Evolutionary conservation across 225 moss, liverwort and hornwort genomes (phyloP).

Genomic region (Climacium dendroides): DNA sequence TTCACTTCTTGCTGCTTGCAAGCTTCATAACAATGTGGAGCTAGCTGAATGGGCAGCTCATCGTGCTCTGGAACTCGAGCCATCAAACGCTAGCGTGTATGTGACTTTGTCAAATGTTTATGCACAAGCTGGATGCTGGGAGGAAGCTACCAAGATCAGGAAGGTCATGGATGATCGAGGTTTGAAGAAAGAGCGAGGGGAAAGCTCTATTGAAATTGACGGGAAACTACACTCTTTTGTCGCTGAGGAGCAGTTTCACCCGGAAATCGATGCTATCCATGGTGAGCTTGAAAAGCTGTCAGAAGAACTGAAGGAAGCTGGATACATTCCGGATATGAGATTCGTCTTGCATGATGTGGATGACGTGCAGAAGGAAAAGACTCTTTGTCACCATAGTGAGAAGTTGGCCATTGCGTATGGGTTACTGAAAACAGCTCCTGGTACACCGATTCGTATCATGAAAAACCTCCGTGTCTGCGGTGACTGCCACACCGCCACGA

Average conservation of each 20-base stretch:
- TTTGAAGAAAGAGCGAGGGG: constrained; percentile 21
- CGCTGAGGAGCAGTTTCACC: constrained; percentile 14
- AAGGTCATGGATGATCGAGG: constrained; percentile 32
- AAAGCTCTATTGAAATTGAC: constrained; percentile 17
- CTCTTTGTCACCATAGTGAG: constrained; percentile 43
- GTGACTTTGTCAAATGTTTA: constrained; percentile 33
- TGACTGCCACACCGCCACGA: constrained; percentile 33
- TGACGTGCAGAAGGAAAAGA: constrained; percentile 16
- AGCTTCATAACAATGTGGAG: not conserved
- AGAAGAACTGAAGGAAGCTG: constrained; percentile 13
- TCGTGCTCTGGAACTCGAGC: constrained; percentile 8
- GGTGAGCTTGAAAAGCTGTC: constrained; percentile 15
- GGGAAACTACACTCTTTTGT: constrained; percentile 16
- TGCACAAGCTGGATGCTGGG: constrained; percentile 35
- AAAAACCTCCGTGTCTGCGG: constrained; percentile 50
- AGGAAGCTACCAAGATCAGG: constrained; percentile 22
- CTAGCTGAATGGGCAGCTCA: constrained; percentile 26
- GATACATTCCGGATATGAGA: constrained; percentile 29
- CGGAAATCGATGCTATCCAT: constrained; percentile 14
- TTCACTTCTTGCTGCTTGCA: constrained; percentile 28
- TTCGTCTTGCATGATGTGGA: constrained; percentile 46
- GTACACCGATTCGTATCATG: constrained; percentile 16
- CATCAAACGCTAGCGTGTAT: constrained; percentile 7
- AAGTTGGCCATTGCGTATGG: constrained; percentile 45
- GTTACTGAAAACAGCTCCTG: constrained; percentile 22